Conservation (phyloP, 768 basidiomycete genomes). For the Naganishia vaughanmartiniae region DNA sequence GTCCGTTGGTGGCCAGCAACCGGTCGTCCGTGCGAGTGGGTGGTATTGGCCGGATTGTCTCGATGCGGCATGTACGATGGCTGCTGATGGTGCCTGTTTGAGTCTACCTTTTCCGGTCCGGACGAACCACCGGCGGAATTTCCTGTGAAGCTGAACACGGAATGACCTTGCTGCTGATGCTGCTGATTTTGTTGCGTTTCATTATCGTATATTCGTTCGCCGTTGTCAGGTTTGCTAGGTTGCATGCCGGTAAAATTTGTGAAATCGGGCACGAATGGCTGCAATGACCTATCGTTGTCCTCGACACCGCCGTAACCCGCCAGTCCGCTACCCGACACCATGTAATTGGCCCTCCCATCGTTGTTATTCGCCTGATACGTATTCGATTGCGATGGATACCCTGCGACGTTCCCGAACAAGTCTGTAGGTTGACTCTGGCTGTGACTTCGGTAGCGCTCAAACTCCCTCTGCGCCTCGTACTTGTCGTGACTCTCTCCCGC, state of each 20-base stretch:
- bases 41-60: neutral
- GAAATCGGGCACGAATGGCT: constrained; percentile 7
- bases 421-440: neutral
- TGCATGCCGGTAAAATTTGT: neutral
- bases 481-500: neutral
- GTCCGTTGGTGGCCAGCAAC: neutral
- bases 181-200: neutral
- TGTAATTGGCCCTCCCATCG: neutral
- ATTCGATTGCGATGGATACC: neutral
- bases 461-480: neutral
- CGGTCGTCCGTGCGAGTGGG: neutral
- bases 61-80: neutral
- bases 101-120: neutral
- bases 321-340: neutral
- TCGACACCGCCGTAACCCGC: neutral
- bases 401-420: neutral
- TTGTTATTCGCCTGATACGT: neutral
- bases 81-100: neutral
- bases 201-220: neutral
- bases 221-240: neutral
- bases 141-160: neutral
- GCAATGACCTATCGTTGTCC: neutral
- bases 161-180: neutral
- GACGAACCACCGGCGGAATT: neutral
- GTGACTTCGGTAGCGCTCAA: neutral